Base-by-base conservation (phyloP, 164 flowering plant genomes). In the Saururus chinensis region DNA sequence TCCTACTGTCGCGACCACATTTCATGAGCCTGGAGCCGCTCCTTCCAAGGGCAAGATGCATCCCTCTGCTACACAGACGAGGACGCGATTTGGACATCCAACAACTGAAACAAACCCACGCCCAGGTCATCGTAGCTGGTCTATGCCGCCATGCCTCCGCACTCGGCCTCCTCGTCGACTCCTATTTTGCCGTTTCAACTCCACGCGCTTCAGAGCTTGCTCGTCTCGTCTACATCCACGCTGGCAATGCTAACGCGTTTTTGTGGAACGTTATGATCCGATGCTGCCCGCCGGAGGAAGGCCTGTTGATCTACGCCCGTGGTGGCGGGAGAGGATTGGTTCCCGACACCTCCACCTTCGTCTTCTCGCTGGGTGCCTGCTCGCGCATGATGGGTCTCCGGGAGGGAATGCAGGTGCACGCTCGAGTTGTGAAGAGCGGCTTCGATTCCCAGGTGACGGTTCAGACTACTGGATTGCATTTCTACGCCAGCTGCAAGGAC, bases 381-480 rank as follows among this genome's bases (percentile, higher is more conserved):
- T 81, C 86, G 60, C 61, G 82, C 16, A 70, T 65, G 5, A 57
- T 71, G 14, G 63, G 74, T 9, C 71, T 80, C 42, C 69, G 61
- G 69, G 71, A 71, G 24, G 88, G 88, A 9, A 78, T 60, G 51
- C 84, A 81, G 62, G 60, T 84, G 4, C 87, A 84, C 64, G 53
- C 58, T 23, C 73, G 60, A 45, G 54, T 68, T 8, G 0, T 75
- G 12, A 86, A 76, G 71, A 59, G 10, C 62, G 84, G 83, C 22
- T 40, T 76, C 25, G 12, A 30, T 37, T 67, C 74, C 0, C 68
- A 78, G 40, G 51, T 82, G 10, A 22, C 66, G 57, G 75, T 82
- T 54, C 70, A 66, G 19, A 79, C 86, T 0, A 81, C 86, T 0
- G 21, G 61, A 17, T 49, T 85, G 1, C 79, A 85, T 70, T 79